phyloP scores from a whole-genome alignment of 1,284 basidiomycete genomes.

The Lentinus polychrous region DNA sequence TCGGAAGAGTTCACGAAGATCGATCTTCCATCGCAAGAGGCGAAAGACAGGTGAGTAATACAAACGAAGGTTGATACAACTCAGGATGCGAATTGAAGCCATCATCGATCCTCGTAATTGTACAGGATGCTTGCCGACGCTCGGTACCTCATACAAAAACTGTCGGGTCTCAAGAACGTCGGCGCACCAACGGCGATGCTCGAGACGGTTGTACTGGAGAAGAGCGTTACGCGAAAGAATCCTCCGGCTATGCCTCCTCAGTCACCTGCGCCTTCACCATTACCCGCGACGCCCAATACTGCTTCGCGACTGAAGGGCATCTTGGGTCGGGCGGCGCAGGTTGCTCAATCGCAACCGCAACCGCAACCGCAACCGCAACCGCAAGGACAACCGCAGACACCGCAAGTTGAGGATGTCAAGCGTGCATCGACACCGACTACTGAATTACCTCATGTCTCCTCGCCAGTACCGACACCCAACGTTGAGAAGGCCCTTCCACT shows the following conservation, averaged over 20 bases:
- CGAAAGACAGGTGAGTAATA: constrained; percentile 66
- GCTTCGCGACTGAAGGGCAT: constrained; percentile 5
- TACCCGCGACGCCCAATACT: background rate
- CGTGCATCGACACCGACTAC: background rate
- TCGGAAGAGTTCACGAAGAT: constrained; percentile 80
- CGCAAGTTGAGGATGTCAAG: too few relatives aligned
- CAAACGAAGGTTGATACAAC: background rate
- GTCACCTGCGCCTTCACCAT: constrained; percentile 11
- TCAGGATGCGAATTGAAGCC: background rate
- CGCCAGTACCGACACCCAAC: background rate
- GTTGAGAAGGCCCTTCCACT: constrained; percentile 3
- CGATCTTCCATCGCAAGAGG: constrained; percentile 73
- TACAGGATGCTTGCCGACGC: constrained; percentile 71
- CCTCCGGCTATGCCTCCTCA: constrained; percentile 17
- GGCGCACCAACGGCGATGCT: constrained; percentile 68
- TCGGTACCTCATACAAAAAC: constrained; percentile 66
- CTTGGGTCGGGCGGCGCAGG: constrained; percentile 2
- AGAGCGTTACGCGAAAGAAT: constrained; percentile 36
- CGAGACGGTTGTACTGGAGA: constrained; percentile 76
- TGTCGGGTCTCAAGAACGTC: constrained; percentile 66
- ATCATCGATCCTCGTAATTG: background rate
- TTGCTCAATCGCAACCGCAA: background rate
- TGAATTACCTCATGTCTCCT: background rate
- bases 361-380: background rate
- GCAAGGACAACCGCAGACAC: too few relatives aligned